Evolutionary conservation across 805 yeast species (phyloP), one percentile per base, ranked within the genome.

Genomic region (Lachancea cidri): DNA sequence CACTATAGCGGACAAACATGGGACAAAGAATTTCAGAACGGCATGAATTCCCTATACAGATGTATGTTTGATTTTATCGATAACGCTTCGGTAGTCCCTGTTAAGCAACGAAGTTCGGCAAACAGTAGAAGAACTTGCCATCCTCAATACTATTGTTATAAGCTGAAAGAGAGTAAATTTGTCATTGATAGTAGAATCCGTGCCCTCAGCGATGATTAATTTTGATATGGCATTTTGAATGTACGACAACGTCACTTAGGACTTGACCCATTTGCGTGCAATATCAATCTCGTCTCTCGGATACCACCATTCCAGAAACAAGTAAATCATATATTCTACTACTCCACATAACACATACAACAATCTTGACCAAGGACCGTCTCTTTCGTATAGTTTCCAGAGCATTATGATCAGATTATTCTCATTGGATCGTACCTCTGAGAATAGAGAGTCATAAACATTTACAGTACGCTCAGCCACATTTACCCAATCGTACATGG

Each of bases 401-500:
- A 91, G 62, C 50, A 91, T 71, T 20, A 70, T 71, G 5, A 81
- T 50, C 45, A 86, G 65, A 0, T 81, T 73, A 46, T 75, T 77
- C 35, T 76, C 70, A n/a, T 66, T 43, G 14, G 66, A 62, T 1
- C 55, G 48, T 6, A 68, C 57, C 33, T 72, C 69, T 8, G 38
- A 16, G 22, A 43, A 47, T 14, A 71, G 66, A 4, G 74, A 64
- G 36, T 79, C 69, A 63, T 93, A 93, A 3, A 93, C 96, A 14
- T 65, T 67, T 52, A 86, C 94, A 0, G 98, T 93, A 35, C 98
- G 68, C 36, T 65, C 65, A 0, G 98, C 98, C 16, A 93, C 84
- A 54, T 89, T 84, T 42, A 67, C 69, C 99, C 99, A 93, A 54
- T 86, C 85, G 62, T 93, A 93, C 93, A 93, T 86, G 27, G 69